phyloP scores from a whole-genome alignment of 768 basidiomycete genomes.

The Kwoniella pini region DNA sequence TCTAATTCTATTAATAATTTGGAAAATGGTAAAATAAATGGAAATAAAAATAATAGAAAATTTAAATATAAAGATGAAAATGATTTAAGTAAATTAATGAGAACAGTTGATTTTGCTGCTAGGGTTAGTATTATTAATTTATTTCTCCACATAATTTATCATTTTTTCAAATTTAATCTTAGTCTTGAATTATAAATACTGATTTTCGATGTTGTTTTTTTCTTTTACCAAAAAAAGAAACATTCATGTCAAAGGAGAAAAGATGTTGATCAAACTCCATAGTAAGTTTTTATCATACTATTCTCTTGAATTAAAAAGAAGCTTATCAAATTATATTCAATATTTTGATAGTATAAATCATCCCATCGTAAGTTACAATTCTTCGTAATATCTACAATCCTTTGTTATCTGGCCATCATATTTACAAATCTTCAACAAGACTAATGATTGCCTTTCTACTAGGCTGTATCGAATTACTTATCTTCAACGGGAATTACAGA shows the following conservation, averaged over 20 bases:
- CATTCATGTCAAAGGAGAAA: constrained; percentile 52
- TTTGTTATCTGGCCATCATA: too few relatives aligned
- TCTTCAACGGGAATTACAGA: constrained; percentile 49
- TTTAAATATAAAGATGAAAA: constrained; percentile 17
- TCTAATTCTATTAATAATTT: too few relatives aligned
- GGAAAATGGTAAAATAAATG: not conserved
- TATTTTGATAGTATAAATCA: constrained; percentile 48
- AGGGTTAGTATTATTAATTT: constrained; percentile 48
- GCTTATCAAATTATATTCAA: constrained; percentile 7
- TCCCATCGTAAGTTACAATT: constrained; percentile 38
- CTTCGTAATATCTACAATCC: not conserved
- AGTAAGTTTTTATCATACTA: constrained; percentile 29
- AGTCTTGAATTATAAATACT: too few relatives aligned
- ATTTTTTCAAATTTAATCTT: too few relatives aligned
- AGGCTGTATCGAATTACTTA: constrained; percentile 51
- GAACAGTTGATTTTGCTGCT: constrained; percentile 50
- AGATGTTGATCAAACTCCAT: constrained; percentile 51
- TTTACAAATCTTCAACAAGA: too few relatives aligned
- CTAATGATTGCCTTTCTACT: too few relatives aligned
- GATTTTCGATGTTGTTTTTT: too few relatives aligned
- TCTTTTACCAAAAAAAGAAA: constrained; percentile 41
- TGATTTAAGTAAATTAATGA: constrained; percentile 39
- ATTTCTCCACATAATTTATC: not conserved
- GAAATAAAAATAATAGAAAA: not conserved
- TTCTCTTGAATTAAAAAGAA: not conserved